Percentiles rank a stretch among this genome's conserved stretches.
phyloP scores from a whole-genome alignment of 2,329 filamentous ascomycete species.

The Colletotrichum costaricense region DNA sequence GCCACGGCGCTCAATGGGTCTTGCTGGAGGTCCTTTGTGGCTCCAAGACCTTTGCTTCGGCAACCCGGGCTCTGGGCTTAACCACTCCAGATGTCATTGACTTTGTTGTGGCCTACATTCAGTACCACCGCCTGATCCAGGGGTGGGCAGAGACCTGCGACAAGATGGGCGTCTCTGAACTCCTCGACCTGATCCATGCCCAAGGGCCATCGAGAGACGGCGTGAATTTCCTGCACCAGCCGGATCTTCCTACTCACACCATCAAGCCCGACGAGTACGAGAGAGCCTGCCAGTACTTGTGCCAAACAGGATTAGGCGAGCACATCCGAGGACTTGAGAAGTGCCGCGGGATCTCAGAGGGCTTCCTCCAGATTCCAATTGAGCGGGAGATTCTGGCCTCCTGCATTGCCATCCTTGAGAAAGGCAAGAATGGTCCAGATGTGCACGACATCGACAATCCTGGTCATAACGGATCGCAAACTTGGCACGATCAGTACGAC shows the following conservation, averaged over 20 bases:
- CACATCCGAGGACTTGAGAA: conserved; percentile 29
- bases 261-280: conserved; percentile 36
- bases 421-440: neutral
- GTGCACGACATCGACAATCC: neutral
- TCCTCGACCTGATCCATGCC: conserved; percentile 21
- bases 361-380: conserved; percentile 41
- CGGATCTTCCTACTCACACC: conserved; percentile 40
- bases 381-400: conserved; percentile 38
- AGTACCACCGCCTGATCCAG: neutral
- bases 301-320: neutral
- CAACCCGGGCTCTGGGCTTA: neutral
- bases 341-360: conserved; percentile 31
- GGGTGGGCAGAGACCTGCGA: conserved; percentile 19
- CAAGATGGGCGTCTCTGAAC: conserved; percentile 3
- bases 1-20: conserved; percentile 9
- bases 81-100: neutral
- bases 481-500: neutral
- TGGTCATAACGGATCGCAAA: neutral
- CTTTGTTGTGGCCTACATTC: conserved; percentile 22
- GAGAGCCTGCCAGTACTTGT: conserved; percentile 37
- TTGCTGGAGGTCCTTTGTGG: conserved; percentile 11
- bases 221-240: conserved; percentile 33
- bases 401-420: neutral
- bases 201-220: conserved; percentile 30
- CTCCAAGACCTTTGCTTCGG: neutral